phyloP scores from a whole-genome alignment of 495 filamentous ascomycete species.

The Hypoxylon fuscum region DNA sequence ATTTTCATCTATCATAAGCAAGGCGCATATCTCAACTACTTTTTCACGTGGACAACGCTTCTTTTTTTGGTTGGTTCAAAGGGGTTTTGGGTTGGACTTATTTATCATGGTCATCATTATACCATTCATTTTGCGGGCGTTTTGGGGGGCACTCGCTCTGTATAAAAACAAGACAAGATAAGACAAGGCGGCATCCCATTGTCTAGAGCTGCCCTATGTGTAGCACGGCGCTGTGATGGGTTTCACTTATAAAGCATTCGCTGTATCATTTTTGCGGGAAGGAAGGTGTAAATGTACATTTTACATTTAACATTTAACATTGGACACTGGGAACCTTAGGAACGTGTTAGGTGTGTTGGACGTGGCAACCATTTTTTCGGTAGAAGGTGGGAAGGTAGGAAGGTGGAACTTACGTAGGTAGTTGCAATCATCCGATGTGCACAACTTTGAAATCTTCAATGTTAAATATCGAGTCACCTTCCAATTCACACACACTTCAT shows the following conservation, averaged over 20 bases:
- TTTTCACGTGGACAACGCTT: neutral
- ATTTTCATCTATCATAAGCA: neutral
- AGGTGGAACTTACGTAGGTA: slow-evolving; percentile 30
- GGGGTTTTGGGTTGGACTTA: slow-evolving; percentile 10
- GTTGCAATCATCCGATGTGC: slow-evolving; percentile 8
- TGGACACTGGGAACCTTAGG: neutral
- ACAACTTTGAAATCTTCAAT: slow-evolving; percentile 24
- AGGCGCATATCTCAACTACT: slow-evolving; percentile 14
- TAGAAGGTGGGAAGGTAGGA: too few species aligned
- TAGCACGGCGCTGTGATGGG: slow-evolving; percentile 28
- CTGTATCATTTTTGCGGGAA: neutral
- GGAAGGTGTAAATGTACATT: slow-evolving; percentile 9
- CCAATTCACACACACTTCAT: slow-evolving; percentile 13
- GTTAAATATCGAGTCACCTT: slow-evolving; percentile 38
- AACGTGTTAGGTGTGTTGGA: slow-evolving; percentile 1
- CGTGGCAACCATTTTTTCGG: slow-evolving; percentile 4
- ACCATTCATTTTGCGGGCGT: slow-evolving; percentile 30
- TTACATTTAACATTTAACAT: too few species aligned
- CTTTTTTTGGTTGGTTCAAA: neutral
- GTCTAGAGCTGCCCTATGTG: too few species aligned
- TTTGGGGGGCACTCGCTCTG: slow-evolving; percentile 21
- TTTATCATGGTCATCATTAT: slow-evolving; percentile 24
- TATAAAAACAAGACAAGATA: too few species aligned
- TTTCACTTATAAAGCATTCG: slow-evolving; percentile 3
- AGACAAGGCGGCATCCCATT: too few species aligned